Evolutionary conservation across 1,284 basidiomycete genomes (phyloP).

Genomic region (Rhodotorula glutinis): DNA sequence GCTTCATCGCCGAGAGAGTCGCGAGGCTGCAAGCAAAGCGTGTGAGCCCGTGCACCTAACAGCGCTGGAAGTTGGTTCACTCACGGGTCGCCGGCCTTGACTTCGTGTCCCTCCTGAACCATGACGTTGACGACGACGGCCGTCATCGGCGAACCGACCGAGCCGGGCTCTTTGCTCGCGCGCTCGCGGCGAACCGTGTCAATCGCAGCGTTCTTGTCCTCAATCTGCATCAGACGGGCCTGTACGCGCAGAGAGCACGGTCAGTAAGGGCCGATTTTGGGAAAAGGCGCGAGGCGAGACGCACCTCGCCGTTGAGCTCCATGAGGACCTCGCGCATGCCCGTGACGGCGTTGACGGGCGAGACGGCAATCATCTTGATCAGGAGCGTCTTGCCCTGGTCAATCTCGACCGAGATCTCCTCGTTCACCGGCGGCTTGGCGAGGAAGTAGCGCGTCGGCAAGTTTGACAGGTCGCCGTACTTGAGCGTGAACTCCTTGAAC

Average conservation of each 20-base stretch:
- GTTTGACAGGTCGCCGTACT: constrained; percentile 89
- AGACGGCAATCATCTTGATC: constrained; percentile 91
- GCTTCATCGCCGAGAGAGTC: constrained; percentile 54
- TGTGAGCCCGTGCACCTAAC: too few relatives aligned
- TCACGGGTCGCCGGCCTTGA: constrained; percentile 90
- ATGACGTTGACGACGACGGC: constrained; percentile 97
- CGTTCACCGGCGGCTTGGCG: constrained; percentile 81
- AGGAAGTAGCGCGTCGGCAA: constrained; percentile 97
- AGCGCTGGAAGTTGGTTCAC: too few relatives aligned
- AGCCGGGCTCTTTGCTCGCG: constrained; percentile 87
- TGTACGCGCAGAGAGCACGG: constrained; percentile 45
- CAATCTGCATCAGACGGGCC: constrained; percentile 87
- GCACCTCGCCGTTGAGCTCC: constrained; percentile 53
- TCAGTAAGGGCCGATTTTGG: constrained; percentile 54
- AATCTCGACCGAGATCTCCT: constrained; percentile 95
- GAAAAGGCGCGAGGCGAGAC: not conserved
- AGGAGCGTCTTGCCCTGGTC: constrained; percentile 97
- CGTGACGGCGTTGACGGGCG: constrained; percentile 83
- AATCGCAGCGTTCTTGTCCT: constrained; percentile 93
- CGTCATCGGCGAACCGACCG: constrained; percentile 71
- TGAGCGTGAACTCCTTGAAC: constrained; percentile 88
- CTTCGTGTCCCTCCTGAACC: constrained; percentile 92
- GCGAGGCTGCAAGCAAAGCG: not conserved
- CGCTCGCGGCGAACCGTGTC: constrained; percentile 91
- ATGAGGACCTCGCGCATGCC: constrained; percentile 97